These are phyloP conservation scores for Fusarium mexicanum DNA, from an alignment of 2,329 filamentous ascomycete genomes.

Conservation along the genomic window DNA sequence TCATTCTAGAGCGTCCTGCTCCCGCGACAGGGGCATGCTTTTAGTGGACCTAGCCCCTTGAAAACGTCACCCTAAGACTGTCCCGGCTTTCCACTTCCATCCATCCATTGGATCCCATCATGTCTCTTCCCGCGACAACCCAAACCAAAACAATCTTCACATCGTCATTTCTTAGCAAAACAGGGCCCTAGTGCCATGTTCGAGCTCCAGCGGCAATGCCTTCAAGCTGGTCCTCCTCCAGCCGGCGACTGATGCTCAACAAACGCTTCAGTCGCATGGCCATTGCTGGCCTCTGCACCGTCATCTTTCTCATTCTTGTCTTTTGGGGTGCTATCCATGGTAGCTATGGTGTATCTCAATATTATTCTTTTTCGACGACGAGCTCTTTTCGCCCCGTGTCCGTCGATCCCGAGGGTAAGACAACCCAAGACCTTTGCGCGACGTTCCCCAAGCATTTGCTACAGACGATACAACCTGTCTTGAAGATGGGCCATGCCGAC, in stretches of 20 bases:
- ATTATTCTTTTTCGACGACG: slow-evolving; percentile 44
- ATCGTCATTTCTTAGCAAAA: not conserved
- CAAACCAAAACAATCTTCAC: not conserved
- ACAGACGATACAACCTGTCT: slow-evolving; percentile 45
- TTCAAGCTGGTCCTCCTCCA: slow-evolving; percentile 39
- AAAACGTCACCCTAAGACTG: slow-evolving; percentile 11
- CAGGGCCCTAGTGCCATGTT: slow-evolving; percentile 39
- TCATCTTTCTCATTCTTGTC: slow-evolving; percentile 38
- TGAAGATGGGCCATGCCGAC: slow-evolving; percentile 49
- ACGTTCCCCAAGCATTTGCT: slow-evolving; percentile 48
- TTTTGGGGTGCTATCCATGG: slow-evolving; percentile 41
- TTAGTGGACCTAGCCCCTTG: slow-evolving; percentile 29
- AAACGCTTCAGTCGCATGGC: slow-evolving; percentile 47
- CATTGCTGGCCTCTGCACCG: slow-evolving; percentile 35
- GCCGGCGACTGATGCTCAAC: slow-evolving; percentile 45
- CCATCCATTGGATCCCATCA: slow-evolving; percentile 3
- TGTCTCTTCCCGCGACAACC: slow-evolving; percentile 9
- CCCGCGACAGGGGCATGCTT: slow-evolving; percentile 11
- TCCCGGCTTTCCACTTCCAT: not conserved
- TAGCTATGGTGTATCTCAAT: slow-evolving; percentile 38
- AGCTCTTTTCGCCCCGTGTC: slow-evolving; percentile 46
- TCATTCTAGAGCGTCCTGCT: not conserved
- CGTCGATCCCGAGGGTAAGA: slow-evolving; percentile 40
- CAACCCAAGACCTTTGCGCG: slow-evolving; percentile 43
- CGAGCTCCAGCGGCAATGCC: slow-evolving; percentile 36